Evolutionary conservation across 2,329 filamentous ascomycete genomes (phyloP), one percentile per base, ranked within the genome.

Genomic region (Aureobasidium sp.): DNA sequence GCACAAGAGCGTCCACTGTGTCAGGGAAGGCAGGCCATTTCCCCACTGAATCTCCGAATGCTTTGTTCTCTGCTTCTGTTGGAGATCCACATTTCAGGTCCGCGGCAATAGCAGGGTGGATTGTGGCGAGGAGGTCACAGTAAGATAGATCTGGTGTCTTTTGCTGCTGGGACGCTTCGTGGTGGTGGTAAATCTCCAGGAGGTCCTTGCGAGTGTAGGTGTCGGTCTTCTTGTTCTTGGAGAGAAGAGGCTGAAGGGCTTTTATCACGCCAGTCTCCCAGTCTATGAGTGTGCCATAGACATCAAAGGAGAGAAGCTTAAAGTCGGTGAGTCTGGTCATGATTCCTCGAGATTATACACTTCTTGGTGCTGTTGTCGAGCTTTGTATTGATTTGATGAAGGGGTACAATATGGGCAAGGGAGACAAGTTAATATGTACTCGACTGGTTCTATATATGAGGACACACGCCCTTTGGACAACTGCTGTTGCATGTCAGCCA

Each of bases 251-350:
- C 9, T 47, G 36, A 2, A 91, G 78, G 3, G 81, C 78, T 2
- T 73, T 66, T 57, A 81, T 73, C 62, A 90, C 81, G 63, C 87
- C 87, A n/a, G 76, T 71, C 72, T 91, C 87, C 88, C 87, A 91
- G 77, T 92, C 87, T 64, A 92, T 84, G 3, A 92, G 81, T 0
- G 89, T 93, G 72, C 89, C 88, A 73, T 89, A 92, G 77, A 88
- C 85, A 74, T 93, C 89, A 74, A 92, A 91, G 68, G 84, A 86
- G 55, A 90, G 82, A 63, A 83, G 74, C 60, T 71, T 72, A 64
- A 71, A 52, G 41, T 53, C 27, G 17, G 44, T 60, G 42, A 62
- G 57, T 49, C 51, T 49, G 34, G 57, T 2, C 57, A 60, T 60
- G 27, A 17, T 51, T 29, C 37, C 12, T 36, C 7, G 8, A 20